Conservation (phyloP, 2,329 filamentous ascomycete species). For the Nigrospora osmanthi region DNA sequence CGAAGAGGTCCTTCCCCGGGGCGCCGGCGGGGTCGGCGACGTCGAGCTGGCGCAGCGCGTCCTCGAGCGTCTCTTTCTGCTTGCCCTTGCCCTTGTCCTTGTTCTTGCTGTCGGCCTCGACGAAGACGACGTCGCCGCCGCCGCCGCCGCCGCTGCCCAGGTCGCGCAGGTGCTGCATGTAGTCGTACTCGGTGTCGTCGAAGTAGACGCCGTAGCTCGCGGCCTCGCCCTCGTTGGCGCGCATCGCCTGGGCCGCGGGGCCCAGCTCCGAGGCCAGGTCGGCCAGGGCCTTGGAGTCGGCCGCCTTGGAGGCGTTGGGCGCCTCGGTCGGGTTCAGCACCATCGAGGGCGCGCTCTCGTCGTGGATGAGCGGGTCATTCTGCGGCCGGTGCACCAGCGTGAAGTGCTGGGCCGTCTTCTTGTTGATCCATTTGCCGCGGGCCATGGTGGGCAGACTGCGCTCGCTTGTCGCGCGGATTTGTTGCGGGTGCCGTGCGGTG, state of each 20-base stretch:
- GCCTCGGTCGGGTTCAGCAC: slow-evolving; percentile 66
- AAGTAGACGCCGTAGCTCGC: slow-evolving; percentile 90
- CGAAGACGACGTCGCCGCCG: slow-evolving; percentile 76
- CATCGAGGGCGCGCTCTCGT: slow-evolving; percentile 80
- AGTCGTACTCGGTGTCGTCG: slow-evolving; percentile 94
- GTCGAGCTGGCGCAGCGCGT: slow-evolving; percentile 63
- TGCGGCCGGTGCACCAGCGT: slow-evolving; percentile 92
- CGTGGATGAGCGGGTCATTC: slow-evolving; percentile 95
- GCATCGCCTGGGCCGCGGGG: slow-evolving; percentile 54
- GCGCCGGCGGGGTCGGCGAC: slow-evolving; percentile 24
- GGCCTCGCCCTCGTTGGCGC: slow-evolving; percentile 91
- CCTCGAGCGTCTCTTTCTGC: slow-evolving; percentile 71
- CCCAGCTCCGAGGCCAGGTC: slow-evolving; percentile 75
- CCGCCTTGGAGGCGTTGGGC: slow-evolving; percentile 39
- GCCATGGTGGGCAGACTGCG: background rate
- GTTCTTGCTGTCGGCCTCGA: slow-evolving; percentile 52
- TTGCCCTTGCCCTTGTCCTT: slow-evolving; percentile 66
- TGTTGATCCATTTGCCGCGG: slow-evolving; percentile 40
- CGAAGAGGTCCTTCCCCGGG: slow-evolving; percentile 52
- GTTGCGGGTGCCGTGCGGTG: no score
- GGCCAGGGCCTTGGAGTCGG: slow-evolving; percentile 50
- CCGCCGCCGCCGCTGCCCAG: slow-evolving; percentile 57
- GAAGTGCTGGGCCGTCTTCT: slow-evolving; percentile 89
- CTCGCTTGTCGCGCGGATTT: no score
- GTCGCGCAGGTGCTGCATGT: slow-evolving; percentile 98